Evolutionary conservation across 2,329 filamentous ascomycete species (phyloP).

Genomic region (Parafenestella ontariensis): DNA sequence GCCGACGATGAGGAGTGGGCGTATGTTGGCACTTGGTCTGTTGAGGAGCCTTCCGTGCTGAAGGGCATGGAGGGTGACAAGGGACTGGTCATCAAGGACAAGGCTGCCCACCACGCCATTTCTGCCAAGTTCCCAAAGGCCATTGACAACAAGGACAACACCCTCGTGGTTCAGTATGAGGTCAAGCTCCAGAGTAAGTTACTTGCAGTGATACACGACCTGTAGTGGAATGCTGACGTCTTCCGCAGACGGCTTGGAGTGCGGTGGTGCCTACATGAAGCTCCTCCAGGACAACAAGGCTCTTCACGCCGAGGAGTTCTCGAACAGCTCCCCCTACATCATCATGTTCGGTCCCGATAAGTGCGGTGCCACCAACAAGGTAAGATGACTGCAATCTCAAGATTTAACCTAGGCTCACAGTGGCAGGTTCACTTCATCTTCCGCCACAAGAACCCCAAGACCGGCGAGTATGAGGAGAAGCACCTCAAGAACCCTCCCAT

Average conservation of each 20-base stretch:
- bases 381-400: conserved; percentile 49
- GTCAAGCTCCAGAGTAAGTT: conserved; percentile 96
- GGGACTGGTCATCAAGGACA: conserved; percentile 97
- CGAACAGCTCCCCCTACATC: conserved; percentile 94
- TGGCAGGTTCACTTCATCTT: conserved; percentile 85
- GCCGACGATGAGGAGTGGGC: conserved; percentile 88
- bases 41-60: conserved; percentile 89
- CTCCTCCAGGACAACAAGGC: conserved; percentile 97
- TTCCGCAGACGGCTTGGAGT: conserved; percentile 83
- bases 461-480: conserved; percentile 99
- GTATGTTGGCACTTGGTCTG: conserved; percentile 94
- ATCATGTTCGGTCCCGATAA: conserved; percentile 99
- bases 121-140: conserved; percentile 97
- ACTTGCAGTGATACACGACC: not conserved
- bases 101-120: conserved; percentile 97
- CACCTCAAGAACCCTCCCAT: conserved; percentile 84
- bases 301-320: conserved; percentile 97
- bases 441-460: conserved; percentile 99
- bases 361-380: conserved; percentile 99
- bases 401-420: conserved; percentile 25
- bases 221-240: conserved; percentile 38
- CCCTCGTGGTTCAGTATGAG: conserved; percentile 97
- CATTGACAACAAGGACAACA: conserved; percentile 97
- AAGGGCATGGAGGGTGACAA: conserved; percentile 96
- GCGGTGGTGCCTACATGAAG: conserved; percentile 99